Evolutionary conservation across 345 rosid species (phyloP).

Genomic region (Odontarrhena argentea): DNA sequence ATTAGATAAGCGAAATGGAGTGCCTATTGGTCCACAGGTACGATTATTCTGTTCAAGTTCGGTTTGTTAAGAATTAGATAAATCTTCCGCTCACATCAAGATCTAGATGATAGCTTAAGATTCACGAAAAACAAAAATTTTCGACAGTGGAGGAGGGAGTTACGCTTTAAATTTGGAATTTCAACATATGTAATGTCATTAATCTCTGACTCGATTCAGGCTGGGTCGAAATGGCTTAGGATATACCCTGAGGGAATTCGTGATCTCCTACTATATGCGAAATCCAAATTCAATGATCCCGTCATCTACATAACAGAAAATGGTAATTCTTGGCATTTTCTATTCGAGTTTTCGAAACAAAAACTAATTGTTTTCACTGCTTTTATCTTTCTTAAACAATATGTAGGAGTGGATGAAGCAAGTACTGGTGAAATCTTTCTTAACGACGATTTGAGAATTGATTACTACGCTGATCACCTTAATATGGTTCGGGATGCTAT

Average conservation of each 20-base stretch:
- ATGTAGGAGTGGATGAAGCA: conserved; percentile 42
- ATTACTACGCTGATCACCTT: conserved; percentile 43
- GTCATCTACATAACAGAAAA: conserved; percentile 58
- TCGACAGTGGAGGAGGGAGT: too few relatives aligned
- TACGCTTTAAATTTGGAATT: background rate
- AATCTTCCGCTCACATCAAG: background rate
- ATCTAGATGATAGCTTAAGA: background rate
- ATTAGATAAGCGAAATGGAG: conserved; percentile 47
- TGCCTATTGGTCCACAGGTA: conserved; percentile 53
- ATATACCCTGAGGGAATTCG: conserved; percentile 56
- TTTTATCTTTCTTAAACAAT: background rate
- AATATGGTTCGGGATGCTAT: conserved; percentile 42
- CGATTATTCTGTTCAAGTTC: conserved; percentile 1
- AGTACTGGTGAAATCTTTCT: conserved; percentile 23
- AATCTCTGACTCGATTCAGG: conserved; percentile 23
- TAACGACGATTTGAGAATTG: conserved; percentile 41
- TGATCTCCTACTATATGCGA: conserved; percentile 47
- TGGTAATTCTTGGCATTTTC: conserved; percentile 38
- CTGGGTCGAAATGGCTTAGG: conserved; percentile 46
- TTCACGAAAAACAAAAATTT: too few relatives aligned
- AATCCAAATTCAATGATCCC: conserved; percentile 50
- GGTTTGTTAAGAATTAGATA: background rate
- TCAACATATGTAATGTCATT: background rate
- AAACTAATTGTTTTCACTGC: background rate
- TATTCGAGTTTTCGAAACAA: background rate